A percentile compares a stretch with the other conserved stretches of the same genome.
Evolutionary conservation across 2,329 filamentous ascomycete genomes (phyloP).

Genomic region (Ophiostoma montium): DNA sequence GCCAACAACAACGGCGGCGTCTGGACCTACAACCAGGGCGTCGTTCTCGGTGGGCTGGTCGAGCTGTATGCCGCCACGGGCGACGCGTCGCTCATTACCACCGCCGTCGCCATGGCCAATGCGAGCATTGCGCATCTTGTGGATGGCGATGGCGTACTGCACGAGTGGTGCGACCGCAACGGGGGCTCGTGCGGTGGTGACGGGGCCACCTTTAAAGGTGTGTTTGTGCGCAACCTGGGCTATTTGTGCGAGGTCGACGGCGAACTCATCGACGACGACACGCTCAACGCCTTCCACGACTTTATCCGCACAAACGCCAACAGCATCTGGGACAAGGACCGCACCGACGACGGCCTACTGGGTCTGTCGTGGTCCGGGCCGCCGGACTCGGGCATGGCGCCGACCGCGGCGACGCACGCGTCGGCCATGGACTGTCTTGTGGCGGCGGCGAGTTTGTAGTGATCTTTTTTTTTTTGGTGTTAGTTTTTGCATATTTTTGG

Average conservation of each 20-base stretch:
- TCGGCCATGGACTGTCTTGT: constrained; percentile 54
- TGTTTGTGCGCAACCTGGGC: constrained; percentile 51
- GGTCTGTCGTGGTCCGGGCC: constrained; percentile 55
- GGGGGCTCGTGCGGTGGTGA: constrained; percentile 29
- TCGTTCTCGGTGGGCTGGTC: constrained; percentile 36
- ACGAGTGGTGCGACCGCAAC: constrained; percentile 37
- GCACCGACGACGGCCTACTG: constrained; percentile 33
- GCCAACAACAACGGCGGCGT: constrained; percentile 31
- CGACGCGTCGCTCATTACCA: constrained; percentile 25
- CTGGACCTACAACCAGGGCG: constrained; percentile 44
- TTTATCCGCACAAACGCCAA: constrained; percentile 50
- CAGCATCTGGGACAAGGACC: constrained; percentile 48
- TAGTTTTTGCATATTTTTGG: not conserved
- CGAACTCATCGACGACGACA: constrained; percentile 18
- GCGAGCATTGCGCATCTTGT: constrained; percentile 35
- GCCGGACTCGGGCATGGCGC: constrained; percentile 22
- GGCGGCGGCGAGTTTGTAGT: constrained; percentile 32
- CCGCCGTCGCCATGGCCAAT: constrained; percentile 34
- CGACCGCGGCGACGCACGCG: constrained; percentile 46
- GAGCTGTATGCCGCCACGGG: constrained; percentile 28
- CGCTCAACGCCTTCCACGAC: constrained; percentile 26
- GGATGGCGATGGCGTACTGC: constrained; percentile 32
- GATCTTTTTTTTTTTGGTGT: constrained; percentile 16
- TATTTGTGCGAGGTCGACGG: constrained; percentile 28
- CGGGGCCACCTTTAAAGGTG: constrained; percentile 37